Conservation (phyloP, 202 grass and related monocot genomes). For the Eragrostis tef region DNA sequence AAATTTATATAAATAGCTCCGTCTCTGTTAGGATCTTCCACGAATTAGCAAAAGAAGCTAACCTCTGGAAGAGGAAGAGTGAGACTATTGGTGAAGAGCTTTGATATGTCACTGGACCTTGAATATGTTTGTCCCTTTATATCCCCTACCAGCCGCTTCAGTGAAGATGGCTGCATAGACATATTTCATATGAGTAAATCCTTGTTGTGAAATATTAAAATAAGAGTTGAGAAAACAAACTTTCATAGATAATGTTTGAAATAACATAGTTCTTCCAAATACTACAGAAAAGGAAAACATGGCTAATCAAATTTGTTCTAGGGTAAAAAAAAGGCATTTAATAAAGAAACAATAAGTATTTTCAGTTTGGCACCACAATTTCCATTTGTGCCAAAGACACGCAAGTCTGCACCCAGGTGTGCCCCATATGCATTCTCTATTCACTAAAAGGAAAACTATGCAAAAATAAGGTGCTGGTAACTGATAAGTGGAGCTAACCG, state of each 20-base stretch:
- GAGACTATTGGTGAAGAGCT: constrained; percentile 76
- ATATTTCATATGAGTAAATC: constrained; percentile 38
- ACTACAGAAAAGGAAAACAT: constrained; percentile 25
- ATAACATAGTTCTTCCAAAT: neutral
- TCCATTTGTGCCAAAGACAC: constrained; percentile 5
- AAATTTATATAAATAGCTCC: no score
- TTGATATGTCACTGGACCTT: constrained; percentile 64
- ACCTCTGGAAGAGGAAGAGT: constrained; percentile 86
- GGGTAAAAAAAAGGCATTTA: neutral
- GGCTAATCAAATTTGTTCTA: neutral
- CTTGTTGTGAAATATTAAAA: constrained; percentile 40
- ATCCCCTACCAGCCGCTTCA: constrained; percentile 74
- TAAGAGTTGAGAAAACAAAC: constrained; percentile 35
- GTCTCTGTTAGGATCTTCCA: no score
- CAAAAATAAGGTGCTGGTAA: constrained; percentile 10
- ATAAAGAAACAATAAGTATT: constrained; percentile 30
- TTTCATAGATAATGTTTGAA: constrained; percentile 28
- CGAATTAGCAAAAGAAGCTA: constrained; percentile 34
- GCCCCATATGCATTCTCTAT: constrained; percentile 26
- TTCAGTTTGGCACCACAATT: constrained; percentile 19
- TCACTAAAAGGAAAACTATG: constrained; percentile 8
- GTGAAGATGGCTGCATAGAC: constrained; percentile 71
- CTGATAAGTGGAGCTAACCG: neutral
- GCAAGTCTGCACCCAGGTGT: neutral
- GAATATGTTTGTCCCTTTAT: constrained; percentile 62